Evolutionary conservation across 2,329 filamentous ascomycete species (phyloP).

Genomic region (Fusarium chaquense): DNA sequence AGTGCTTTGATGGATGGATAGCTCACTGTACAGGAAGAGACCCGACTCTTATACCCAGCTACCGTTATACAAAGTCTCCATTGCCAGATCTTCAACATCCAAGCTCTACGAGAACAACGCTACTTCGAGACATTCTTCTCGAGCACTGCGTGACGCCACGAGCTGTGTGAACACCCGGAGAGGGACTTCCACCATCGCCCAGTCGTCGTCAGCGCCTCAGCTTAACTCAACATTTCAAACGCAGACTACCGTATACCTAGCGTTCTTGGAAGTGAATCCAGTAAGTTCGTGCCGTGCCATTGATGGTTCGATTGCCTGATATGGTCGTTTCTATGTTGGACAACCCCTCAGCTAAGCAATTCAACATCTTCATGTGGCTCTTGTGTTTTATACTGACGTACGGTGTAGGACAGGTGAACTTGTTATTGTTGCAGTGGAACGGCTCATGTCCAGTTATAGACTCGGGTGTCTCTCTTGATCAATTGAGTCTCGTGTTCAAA

Average conservation of each 20-base stretch:
- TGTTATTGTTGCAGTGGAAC: constrained; percentile 18
- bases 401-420: constrained; percentile 17
- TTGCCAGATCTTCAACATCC: too few species aligned
- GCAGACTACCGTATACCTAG: constrained; percentile 18
- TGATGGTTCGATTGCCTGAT: constrained; percentile 9
- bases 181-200: constrained; percentile 30
- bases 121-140: background rate
- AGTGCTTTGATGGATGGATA: constrained; percentile 1
- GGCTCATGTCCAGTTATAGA: constrained; percentile 6
- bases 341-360: constrained; percentile 16
- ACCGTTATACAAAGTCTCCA: constrained; percentile 4
- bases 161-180: constrained; percentile 8
- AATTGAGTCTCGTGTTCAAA: constrained; percentile 14
- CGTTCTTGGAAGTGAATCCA: background rate
- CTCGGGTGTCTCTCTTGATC: background rate
- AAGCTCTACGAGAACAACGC: background rate
- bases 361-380: background rate
- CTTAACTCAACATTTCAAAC: background rate
- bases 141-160: constrained; percentile 26
- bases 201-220: constrained; percentile 31
- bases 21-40: background rate
- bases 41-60: constrained; percentile 18
- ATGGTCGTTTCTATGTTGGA: constrained; percentile 10
- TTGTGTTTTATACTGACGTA: constrained; percentile 24
- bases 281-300: background rate